phyloP scores from a whole-genome alignment of 768 basidiomycete species.

The Pseudohyphozyma bogoriensis region DNA sequence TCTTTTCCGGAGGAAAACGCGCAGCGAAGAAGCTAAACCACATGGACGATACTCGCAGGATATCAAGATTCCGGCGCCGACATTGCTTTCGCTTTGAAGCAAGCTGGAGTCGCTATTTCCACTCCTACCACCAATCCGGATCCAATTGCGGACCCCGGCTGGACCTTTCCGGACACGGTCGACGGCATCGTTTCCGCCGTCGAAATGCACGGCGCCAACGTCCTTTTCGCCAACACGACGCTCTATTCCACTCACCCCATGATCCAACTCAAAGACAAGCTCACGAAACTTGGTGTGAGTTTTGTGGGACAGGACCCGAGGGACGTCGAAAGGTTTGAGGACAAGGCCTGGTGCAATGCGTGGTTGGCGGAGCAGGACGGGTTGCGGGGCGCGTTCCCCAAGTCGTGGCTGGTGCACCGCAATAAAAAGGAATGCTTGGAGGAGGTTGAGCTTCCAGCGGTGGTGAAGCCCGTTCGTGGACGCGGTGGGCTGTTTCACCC shows the following conservation, averaged over 20 bases:
- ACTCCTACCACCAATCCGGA: constrained; percentile 21
- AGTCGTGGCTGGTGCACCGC: constrained; percentile 11
- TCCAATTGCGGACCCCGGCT: constrained; percentile 24
- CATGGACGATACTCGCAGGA: constrained; percentile 5
- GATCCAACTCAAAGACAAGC: constrained; percentile 16
- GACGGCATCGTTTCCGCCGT: constrained; percentile 30
- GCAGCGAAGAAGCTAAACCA: not conserved
- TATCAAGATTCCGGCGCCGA: constrained; percentile 34
- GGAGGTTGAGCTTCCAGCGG: constrained; percentile 25
- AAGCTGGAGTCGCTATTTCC: constrained; percentile 19
- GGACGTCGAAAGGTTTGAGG: constrained; percentile 32
- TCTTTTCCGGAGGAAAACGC: not conserved
- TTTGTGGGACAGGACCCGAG: constrained; percentile 31
- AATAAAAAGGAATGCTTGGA: constrained; percentile 2
- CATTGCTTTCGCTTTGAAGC: constrained; percentile 30
- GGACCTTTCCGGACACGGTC: constrained; percentile 35
- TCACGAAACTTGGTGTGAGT: constrained; percentile 14
- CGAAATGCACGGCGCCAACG: constrained; percentile 29
- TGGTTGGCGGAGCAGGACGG: constrained; percentile 28
- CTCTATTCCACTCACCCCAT: constrained; percentile 33
- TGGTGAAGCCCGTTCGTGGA: constrained; percentile 35
- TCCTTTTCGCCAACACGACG: constrained; percentile 34
- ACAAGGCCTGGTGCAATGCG: constrained; percentile 33
- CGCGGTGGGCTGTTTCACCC: constrained; percentile 10
- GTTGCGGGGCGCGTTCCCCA: constrained; percentile 23